A percentile compares a stretch with the other conserved stretches of the same genome.
Evolutionary conservation across 768 basidiomycete species (phyloP).

Genomic region (Amanita rimosa): DNA sequence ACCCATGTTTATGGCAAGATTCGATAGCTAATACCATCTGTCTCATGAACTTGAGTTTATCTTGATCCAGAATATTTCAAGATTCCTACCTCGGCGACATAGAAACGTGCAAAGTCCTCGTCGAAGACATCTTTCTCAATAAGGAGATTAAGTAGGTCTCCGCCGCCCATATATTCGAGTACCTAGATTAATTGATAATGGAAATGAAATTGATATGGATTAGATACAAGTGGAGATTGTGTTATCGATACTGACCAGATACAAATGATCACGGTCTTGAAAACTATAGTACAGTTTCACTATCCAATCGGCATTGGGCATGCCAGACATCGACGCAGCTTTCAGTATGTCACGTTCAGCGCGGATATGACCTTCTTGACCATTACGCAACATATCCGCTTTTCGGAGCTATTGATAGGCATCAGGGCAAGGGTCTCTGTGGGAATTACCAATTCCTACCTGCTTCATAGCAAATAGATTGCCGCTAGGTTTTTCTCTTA

Average conservation of each 20-base stretch:
- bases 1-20: constrained; percentile 88
- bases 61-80: constrained; percentile 9
- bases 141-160: constrained; percentile 90
- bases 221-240: constrained; percentile 11
- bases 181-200: constrained; percentile 46
- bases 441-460: constrained; percentile 29
- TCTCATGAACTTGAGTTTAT: constrained; percentile 7
- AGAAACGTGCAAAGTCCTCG: constrained; percentile 87
- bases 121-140: constrained; percentile 89
- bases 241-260: constrained; percentile 56
- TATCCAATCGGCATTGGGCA: constrained; percentile 81
- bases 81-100: constrained; percentile 73
- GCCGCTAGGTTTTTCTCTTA: constrained; percentile 69
- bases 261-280: constrained; percentile 91
- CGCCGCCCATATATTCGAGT: constrained; percentile 92
- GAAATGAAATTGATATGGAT: constrained; percentile 37
- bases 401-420: constrained; percentile 53
- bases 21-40: constrained; percentile 94
- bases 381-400: constrained; percentile 89
- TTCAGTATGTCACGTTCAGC: constrained; percentile 92
- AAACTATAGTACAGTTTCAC: constrained; percentile 89
- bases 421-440: constrained; percentile 2
- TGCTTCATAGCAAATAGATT: constrained; percentile 95
- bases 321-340: constrained; percentile 73
- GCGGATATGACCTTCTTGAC: constrained; percentile 94